Conservation (phyloP, 148 eudicot species). For the Pouteria glomerata region DNA sequence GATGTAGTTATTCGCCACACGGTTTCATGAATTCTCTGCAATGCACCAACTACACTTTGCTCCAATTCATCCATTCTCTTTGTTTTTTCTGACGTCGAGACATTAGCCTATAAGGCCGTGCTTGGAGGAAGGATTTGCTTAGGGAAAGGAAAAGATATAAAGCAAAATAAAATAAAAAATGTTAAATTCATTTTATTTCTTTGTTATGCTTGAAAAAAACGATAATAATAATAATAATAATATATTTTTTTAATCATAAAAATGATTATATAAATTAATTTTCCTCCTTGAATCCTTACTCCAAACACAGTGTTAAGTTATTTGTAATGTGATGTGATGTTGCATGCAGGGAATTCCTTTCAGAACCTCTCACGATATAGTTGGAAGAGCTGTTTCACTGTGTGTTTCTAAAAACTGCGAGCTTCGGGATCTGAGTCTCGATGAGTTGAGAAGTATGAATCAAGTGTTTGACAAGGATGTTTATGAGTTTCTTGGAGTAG, state of each 20-base stretch:
- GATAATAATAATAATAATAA: too few relatives aligned
- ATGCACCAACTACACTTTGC: not conserved
- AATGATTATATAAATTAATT: too few relatives aligned
- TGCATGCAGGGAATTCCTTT: slow-evolving; percentile 80
- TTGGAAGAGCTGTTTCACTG: slow-evolving; percentile 75
- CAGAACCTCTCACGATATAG: slow-evolving; percentile 95
- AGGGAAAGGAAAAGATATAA: too few relatives aligned
- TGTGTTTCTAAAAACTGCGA: slow-evolving; percentile 67
- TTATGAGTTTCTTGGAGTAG: slow-evolving; percentile 80
- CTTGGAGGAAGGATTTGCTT: too few relatives aligned
- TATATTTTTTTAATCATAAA: too few relatives aligned
- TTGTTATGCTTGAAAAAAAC: too few relatives aligned
- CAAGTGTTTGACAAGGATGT: slow-evolving; percentile 65
- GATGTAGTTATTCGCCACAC: not conserved
- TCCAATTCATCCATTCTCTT: not conserved
- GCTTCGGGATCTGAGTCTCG: slow-evolving; percentile 70
- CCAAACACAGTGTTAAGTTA: too few relatives aligned
- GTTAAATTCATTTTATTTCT: too few relatives aligned
- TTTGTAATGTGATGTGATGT: too few relatives aligned
- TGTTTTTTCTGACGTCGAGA: not conserved
- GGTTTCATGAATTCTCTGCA: not conserved
- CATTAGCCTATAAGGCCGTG: not conserved
- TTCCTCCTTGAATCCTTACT: too few relatives aligned
- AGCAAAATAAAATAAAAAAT: too few relatives aligned
- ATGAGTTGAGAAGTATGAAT: slow-evolving; percentile 52